A percentile compares a stretch with the other conserved stretches of the same genome.
Conservation (phyloP, 345 rosid species). For the Erysimum cheiranthoides region DNA sequence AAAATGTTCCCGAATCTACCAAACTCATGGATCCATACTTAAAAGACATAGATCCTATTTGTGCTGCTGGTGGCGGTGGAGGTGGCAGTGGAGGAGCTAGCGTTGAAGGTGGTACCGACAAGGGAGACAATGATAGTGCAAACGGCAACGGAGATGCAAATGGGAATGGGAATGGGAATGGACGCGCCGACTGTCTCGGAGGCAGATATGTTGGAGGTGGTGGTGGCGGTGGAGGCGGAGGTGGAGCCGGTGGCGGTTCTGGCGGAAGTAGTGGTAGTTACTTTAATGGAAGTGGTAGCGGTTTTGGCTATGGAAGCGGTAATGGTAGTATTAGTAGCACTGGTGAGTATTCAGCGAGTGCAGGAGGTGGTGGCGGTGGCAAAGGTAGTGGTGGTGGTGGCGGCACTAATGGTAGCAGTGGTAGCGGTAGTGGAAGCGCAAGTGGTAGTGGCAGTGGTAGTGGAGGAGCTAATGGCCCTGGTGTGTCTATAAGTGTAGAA, state of each 20-base stretch:
- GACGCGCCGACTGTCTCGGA: background rate
- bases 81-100: constrained; percentile 20
- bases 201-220: constrained; percentile 13
- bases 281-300: background rate
- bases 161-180: constrained; percentile 14
- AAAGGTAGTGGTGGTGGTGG: constrained; percentile 12
- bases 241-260: constrained; percentile 3
- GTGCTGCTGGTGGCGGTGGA: constrained; percentile 20
- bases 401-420: background rate
- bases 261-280: background rate
- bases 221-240: constrained; percentile 28
- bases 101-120: background rate
- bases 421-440: constrained; percentile 1
- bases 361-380: constrained; percentile 13
- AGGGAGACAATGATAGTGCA: background rate
- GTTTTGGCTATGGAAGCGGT: background rate
- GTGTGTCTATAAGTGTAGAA: background rate
- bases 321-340: background rate
- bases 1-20: background rate
- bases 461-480: background rate
- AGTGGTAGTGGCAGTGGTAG: constrained; percentile 7
- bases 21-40: background rate
- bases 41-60: background rate
- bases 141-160: background rate
- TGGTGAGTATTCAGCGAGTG: constrained; percentile 1